Percentiles rank a stretch among this genome's conserved stretches.
Evolutionary conservation across 2,329 filamentous ascomycete species (phyloP).

Genomic region (Colletotrichum acutatum): DNA sequence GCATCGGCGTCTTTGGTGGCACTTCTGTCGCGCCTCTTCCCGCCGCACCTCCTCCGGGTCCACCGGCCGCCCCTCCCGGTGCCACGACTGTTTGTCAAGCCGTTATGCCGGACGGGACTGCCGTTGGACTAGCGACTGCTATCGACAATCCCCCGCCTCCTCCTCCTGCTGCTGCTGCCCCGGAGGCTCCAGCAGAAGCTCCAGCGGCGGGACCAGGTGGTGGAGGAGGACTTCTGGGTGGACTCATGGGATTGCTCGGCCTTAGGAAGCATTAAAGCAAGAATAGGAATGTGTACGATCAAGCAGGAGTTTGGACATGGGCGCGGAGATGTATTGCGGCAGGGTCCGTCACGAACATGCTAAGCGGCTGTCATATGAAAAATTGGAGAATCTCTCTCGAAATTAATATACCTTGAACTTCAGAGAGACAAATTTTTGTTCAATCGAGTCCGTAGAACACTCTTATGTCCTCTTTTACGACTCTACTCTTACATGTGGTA

Average conservation of each 20-base stretch:
- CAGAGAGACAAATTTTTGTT: too few species aligned
- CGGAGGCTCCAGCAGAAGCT: neutral
- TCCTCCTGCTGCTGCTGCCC: neutral
- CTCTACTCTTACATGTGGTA: too few species aligned
- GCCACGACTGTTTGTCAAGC: constrained; percentile 2
- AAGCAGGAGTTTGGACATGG: neutral
- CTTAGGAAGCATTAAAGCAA: neutral
- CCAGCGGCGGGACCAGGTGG: neutral
- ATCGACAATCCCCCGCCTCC: neutral
- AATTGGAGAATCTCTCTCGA: constrained; percentile 2
- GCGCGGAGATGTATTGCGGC: constrained; percentile 17
- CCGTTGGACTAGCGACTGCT: neutral
- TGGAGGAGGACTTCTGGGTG: neutral
- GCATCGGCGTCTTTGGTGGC: constrained; percentile 17
- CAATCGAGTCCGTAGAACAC: too few species aligned
- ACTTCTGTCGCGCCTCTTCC: neutral
- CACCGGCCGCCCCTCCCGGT: neutral
- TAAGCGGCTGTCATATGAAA: neutral
- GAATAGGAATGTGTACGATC: neutral
- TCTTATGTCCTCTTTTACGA: too few species aligned
- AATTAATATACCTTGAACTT: too few species aligned
- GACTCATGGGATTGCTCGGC: neutral
- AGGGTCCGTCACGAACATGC: constrained; percentile 20
- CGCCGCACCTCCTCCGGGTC: neutral
- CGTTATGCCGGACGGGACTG: neutral